Conservation (phyloP, 768 basidiomycete genomes). For the Postia placenta region DNA sequence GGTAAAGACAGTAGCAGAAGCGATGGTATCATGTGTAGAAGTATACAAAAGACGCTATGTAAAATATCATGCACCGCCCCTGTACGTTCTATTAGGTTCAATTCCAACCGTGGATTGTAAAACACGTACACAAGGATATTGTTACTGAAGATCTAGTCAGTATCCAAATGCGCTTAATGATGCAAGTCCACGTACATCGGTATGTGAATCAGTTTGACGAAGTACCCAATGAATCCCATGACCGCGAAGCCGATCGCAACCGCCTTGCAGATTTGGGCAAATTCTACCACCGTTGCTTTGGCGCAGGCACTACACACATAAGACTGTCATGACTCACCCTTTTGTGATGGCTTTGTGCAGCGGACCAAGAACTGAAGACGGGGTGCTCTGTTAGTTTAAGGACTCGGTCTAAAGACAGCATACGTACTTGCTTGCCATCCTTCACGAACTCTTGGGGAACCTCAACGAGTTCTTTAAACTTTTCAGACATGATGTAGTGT, state of each 20-base stretch:
- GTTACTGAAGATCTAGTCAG: slow-evolving; percentile 56
- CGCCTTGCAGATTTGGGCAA: slow-evolving; percentile 89
- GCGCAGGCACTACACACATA: not conserved
- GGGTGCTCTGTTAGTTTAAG: not conserved
- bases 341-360: slow-evolving; percentile 96
- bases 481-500: slow-evolving; percentile 71
- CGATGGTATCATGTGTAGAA: too few relatives aligned
- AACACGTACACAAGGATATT: slow-evolving; percentile 92
- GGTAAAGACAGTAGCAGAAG: too few relatives aligned
- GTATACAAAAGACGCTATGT: too few relatives aligned
- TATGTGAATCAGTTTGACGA: slow-evolving; percentile 97
- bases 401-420: too few relatives aligned
- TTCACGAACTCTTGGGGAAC: slow-evolving; percentile 87
- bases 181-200: slow-evolving; percentile 75
- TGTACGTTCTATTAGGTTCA: slow-evolving; percentile 29
- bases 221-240: slow-evolving; percentile 99
- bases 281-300: slow-evolving; percentile 72
- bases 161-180: too few relatives aligned
- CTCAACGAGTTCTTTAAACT: slow-evolving; percentile 84
- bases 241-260: slow-evolving; percentile 97
- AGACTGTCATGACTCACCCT: slow-evolving; percentile 49
- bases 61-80: slow-evolving; percentile 68
- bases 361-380: slow-evolving; percentile 90
- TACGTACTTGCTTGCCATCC: slow-evolving; percentile 85
- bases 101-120: not conserved